Base-by-base conservation (phyloP, 345 rosid genomes). In the Viola odorata region DNA sequence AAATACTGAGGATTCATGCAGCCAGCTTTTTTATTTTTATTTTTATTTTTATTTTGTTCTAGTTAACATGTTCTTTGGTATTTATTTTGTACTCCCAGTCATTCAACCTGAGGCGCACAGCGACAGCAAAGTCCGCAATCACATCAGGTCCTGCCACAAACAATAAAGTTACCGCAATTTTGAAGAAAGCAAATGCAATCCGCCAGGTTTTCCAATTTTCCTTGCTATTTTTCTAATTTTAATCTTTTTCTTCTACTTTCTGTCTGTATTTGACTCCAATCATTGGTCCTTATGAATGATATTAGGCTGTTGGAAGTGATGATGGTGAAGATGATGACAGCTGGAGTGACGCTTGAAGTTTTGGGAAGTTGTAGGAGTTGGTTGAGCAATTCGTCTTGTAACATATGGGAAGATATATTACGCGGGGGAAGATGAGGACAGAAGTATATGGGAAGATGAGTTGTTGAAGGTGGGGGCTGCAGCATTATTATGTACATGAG, bases 171-270 rank as follows among this genome's bases (percentile, higher is more conserved):
- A 79, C 83, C 6, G 96, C 88, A 40, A 90, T 94, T 63, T 63
- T 94, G 77, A 81, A 87, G 84, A 94, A 94, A 79, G 99, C 99
- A 59, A 83, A 75, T 74, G 91, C 97, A n/a, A 90, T 94, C 64
- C 91, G 97, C 60, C 97, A 90, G 95, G 99, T 90, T 67, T 56
- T 37, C 17, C 41, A 1, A 51, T 42, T 7, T 58, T 41, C 55
- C 57, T 11, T 0, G 39, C 37, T 23, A 2, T 23, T 23, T 23
- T 23, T 23, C 32, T 23, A 23, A 0, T 23, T 45, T 32, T 37
- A 8, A 62, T 16, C 5, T 8, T 41, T n/a, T 51, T 50, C 41
- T 16, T 5, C 15, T 57, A 12, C 7, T 56, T 59, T 17, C 40
- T 55, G 41, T 40, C 9, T 37, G 54, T 52, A 17, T 17, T 64